Evolutionary conservation across 306 rosid genomes (phyloP).

Genomic region (Fragaria ananassa): DNA sequence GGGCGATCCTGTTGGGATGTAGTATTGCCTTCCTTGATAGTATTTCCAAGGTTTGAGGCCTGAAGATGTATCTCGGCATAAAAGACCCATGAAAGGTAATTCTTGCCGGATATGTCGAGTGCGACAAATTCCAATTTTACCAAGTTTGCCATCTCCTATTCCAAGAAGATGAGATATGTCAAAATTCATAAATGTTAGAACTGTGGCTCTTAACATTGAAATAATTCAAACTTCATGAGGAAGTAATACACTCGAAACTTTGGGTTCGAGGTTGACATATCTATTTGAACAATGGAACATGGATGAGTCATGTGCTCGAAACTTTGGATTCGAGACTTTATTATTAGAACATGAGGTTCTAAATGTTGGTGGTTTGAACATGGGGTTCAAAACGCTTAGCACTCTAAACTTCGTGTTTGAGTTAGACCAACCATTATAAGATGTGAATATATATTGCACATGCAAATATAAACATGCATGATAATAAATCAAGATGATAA

Average conservation of each 20-base stretch:
- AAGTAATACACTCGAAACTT: too few relatives aligned
- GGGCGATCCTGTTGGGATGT: neutral
- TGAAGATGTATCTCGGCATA: neutral
- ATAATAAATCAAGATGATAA: too few relatives aligned
- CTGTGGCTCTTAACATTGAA: neutral
- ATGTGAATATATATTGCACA: too few relatives aligned
- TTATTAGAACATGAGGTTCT: too few relatives aligned
- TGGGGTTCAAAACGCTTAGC: too few relatives aligned
- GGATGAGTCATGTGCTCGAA: neutral
- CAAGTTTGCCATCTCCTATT: neutral
- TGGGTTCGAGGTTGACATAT: neutral
- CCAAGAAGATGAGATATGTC: neutral
- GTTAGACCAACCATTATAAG: too few relatives aligned
- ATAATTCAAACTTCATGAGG: neutral
- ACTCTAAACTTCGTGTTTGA: too few relatives aligned
- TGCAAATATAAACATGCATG: too few relatives aligned
- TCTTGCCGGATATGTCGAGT: neutral
- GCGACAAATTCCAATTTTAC: neutral
- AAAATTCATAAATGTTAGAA: neutral
- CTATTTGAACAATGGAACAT: neutral
- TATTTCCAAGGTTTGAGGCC: neutral
- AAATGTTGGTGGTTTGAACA: too few relatives aligned
- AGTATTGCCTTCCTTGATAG: neutral
- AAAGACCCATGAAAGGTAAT: neutral
- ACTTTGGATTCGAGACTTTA: neutral